Conservation (phyloP, 2,329 filamentous ascomycete genomes). For the Zopfia rhizophila region DNA sequence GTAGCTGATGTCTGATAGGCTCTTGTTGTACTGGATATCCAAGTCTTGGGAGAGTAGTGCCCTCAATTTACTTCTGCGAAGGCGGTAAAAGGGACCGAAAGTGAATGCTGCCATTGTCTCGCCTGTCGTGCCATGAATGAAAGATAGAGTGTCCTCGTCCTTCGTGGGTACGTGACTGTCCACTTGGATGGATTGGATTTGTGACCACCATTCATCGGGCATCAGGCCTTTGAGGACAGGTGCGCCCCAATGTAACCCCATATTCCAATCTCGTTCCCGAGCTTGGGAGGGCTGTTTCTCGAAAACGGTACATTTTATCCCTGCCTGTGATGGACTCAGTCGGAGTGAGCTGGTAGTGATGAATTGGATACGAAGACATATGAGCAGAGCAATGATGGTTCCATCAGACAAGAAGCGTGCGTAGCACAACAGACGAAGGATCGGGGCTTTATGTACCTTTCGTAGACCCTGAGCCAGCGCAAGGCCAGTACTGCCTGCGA, state of each 20-base stretch:
- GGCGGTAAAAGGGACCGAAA: conserved; percentile 48
- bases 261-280: conserved; percentile 68
- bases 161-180: conserved; percentile 60
- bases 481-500: conserved; percentile 47
- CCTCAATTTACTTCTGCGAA: conserved; percentile 48
- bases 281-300: conserved; percentile 63
- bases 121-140: conserved; percentile 49
- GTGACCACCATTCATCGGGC: conserved; percentile 63
- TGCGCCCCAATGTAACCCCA: conserved; percentile 72
- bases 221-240: conserved; percentile 63
- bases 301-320: conserved; percentile 62
- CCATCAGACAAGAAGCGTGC: no score
- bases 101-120: conserved; percentile 46
- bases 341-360: no score
- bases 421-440: conserved; percentile 7
- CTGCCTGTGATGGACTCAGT: conserved; percentile 31
- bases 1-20: conserved; percentile 46
- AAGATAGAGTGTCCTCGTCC: conserved; percentile 44
- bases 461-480: conserved; percentile 49
- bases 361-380: no score
- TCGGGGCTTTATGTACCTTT: conserved; percentile 35
- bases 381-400: no score
- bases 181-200: conserved; percentile 61
- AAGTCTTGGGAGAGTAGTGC: conserved; percentile 41
- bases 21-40: conserved; percentile 52